These are phyloP conservation scores for Neonectria faginata DNA, from an alignment of 2,329 filamentous ascomycete genomes.

Conservation along the genomic window DNA sequence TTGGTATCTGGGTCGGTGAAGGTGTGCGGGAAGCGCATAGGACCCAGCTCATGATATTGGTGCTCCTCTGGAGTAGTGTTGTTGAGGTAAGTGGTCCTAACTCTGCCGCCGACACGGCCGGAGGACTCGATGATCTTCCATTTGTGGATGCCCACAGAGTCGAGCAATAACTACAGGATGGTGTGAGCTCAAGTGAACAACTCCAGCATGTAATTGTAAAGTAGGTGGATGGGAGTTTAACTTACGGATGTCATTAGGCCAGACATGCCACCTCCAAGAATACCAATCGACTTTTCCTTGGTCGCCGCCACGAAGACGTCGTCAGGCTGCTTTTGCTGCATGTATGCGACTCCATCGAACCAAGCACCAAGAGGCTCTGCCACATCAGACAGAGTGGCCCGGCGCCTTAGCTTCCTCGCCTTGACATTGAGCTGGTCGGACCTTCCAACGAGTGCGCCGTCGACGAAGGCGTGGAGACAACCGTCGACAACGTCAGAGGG, in stretches of 20 bases:
- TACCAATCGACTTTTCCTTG: slow-evolving; percentile 45
- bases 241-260: slow-evolving; percentile 40
- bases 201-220: not conserved
- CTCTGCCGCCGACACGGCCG: slow-evolving; percentile 55
- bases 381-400: slow-evolving; percentile 75
- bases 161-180: slow-evolving; percentile 48
- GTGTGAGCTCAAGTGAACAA: not conserved
- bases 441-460: slow-evolving; percentile 51
- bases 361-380: slow-evolving; percentile 50
- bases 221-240: not conserved
- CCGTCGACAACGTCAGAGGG: slow-evolving; percentile 43
- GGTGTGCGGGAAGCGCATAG: slow-evolving; percentile 72
- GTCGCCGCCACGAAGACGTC: slow-evolving; percentile 36
- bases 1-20: slow-evolving; percentile 64
- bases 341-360: slow-evolving; percentile 44
- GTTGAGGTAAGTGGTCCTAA: slow-evolving; percentile 58
- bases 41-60: slow-evolving; percentile 73
- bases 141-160: slow-evolving; percentile 57
- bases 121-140: slow-evolving; percentile 59
- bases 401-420: slow-evolving; percentile 48
- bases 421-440: slow-evolving; percentile 51
- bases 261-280: slow-evolving; percentile 55
- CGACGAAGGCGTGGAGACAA: slow-evolving; percentile 56
- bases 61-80: slow-evolving; percentile 45
- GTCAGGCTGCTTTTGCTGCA: slow-evolving; percentile 40